Evolutionary conservation across 192 early-diverging fungal species (phyloP).

Genomic region (Mortierella alpina): DNA sequence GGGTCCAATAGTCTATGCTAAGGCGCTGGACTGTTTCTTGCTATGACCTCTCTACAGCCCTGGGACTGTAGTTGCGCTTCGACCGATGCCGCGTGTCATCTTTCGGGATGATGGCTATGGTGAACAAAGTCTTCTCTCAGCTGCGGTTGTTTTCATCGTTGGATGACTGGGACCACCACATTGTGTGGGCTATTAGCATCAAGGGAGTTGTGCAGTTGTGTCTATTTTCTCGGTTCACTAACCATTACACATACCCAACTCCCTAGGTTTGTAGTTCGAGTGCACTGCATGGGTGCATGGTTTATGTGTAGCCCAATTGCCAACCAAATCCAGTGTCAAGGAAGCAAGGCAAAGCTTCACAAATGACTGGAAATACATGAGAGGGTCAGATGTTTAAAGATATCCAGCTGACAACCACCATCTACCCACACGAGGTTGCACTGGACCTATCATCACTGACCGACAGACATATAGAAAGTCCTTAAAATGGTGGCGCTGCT

Average conservation of each 20-base stretch:
- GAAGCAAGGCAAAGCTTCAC: too few relatives aligned
- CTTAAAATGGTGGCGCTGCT: too few relatives aligned
- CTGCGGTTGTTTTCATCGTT: slow-evolving; percentile 32
- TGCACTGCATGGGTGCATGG: too few relatives aligned
- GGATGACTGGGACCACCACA: slow-evolving; percentile 24
- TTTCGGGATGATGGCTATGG: slow-evolving; percentile 14
- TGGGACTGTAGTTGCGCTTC: slow-evolving; percentile 10
- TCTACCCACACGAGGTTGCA: too few relatives aligned
- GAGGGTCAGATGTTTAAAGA: too few relatives aligned
- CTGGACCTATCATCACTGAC: too few relatives aligned
- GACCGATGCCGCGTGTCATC: slow-evolving; percentile 10
- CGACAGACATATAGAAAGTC: too few relatives aligned
- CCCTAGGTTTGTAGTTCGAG: too few relatives aligned
- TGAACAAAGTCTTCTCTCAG: slow-evolving; percentile 19
- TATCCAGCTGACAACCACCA: too few relatives aligned
- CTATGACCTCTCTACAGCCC: slow-evolving; percentile 23
- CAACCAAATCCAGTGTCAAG: too few relatives aligned
- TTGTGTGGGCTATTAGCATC: slow-evolving; percentile 25
- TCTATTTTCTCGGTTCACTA: slow-evolving; percentile 9
- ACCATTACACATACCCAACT: slow-evolving; percentile 5
- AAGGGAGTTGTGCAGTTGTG: slow-evolving; percentile 20
- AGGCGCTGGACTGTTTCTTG: slow-evolving; percentile 22
- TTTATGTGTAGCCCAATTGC: too few relatives aligned
- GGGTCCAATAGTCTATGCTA: slow-evolving; percentile 25
- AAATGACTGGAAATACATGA: too few relatives aligned